phyloP scores from a whole-genome alignment of 306 rosid species.

The Cicer yamashitae region DNA sequence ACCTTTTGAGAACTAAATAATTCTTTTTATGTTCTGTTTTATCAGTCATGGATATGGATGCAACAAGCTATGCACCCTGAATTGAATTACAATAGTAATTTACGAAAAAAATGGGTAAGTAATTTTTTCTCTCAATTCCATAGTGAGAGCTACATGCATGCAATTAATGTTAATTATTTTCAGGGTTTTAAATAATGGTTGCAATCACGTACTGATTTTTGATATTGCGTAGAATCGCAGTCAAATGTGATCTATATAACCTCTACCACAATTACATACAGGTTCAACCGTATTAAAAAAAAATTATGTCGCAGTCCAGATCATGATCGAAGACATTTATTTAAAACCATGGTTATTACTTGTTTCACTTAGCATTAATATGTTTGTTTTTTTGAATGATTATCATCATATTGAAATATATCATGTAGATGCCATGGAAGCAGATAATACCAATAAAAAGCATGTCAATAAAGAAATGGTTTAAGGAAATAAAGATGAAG shows the following conservation, averaged over 20 bases:
- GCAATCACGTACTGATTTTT: no score
- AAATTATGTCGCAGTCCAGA: no score
- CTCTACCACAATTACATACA: no score
- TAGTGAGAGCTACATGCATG: neutral
- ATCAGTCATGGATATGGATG: constrained; percentile 95
- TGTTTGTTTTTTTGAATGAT: constrained; percentile 4
- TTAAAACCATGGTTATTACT: no score
- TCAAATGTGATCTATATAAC: no score
- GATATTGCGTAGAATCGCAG: no score
- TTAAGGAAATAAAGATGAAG: constrained; percentile 72
- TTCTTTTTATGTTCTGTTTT: neutral
- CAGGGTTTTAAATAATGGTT: no score
- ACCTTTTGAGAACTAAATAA: neutral
- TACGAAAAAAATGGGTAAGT: constrained; percentile 85
- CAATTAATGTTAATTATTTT: neutral
- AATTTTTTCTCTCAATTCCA: neutral
- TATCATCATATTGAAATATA: neutral
- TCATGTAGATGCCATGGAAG: constrained; percentile 87
- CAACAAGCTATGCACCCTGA: constrained; percentile 99
- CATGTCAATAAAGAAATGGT: constrained; percentile 85
- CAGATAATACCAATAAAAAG: constrained; percentile 68
- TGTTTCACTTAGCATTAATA: neutral
- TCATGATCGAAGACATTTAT: no score
- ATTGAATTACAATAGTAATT: constrained; percentile 78
- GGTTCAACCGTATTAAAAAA: no score